A percentile compares a stretch with the other conserved stretches of the same genome.
These are phyloP conservation scores for Tremella fuciformis DNA, from an alignment of 768 basidiomycete genomes.

Conservation along the genomic window DNA sequence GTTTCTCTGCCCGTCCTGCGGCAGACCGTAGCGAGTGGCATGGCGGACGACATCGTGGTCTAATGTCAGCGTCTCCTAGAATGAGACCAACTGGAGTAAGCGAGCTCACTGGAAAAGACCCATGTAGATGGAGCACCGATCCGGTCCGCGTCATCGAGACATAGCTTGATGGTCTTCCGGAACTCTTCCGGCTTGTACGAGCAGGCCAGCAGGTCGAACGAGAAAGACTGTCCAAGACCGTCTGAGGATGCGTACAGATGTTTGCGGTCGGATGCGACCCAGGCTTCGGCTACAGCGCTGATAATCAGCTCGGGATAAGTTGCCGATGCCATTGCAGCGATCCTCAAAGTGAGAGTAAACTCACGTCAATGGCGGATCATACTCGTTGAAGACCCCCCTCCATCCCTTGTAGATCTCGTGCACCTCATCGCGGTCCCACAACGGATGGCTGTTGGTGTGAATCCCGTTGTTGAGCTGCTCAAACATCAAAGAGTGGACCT, in stretches of 20 bases:
- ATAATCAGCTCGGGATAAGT: too few relatives aligned
- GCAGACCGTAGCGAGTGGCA: constrained; percentile 37
- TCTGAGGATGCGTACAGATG: constrained; percentile 34
- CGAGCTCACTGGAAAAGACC: constrained; percentile 38
- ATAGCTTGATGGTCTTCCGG: constrained; percentile 18
- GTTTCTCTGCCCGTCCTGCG: constrained; percentile 11
- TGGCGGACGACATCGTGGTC: constrained; percentile 35
- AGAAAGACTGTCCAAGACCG: constrained; percentile 43
- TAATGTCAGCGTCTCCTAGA: neutral
- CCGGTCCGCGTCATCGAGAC: constrained; percentile 13
- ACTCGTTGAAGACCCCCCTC: constrained; percentile 43
- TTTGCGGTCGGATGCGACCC: constrained; percentile 39
- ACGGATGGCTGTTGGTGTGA: constrained; percentile 20
- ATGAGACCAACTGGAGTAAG: neutral
- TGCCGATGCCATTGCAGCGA: too few relatives aligned
- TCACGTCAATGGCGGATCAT: constrained; percentile 42
- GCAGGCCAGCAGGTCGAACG: constrained; percentile 40
- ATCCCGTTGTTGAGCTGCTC: constrained; percentile 26
- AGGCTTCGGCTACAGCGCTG: constrained; percentile 43
- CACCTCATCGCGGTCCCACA: constrained; percentile 38
- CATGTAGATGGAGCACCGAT: constrained; percentile 27
- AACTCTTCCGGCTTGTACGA: constrained; percentile 30
- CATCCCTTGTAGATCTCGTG: constrained; percentile 39
- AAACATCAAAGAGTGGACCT: constrained; percentile 18
- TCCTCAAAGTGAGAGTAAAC: constrained; percentile 9